These are phyloP conservation scores for Aureobasidium uvarum DNA, from an alignment of 2,329 filamentous ascomycete genomes.

Conservation along the genomic window DNA sequence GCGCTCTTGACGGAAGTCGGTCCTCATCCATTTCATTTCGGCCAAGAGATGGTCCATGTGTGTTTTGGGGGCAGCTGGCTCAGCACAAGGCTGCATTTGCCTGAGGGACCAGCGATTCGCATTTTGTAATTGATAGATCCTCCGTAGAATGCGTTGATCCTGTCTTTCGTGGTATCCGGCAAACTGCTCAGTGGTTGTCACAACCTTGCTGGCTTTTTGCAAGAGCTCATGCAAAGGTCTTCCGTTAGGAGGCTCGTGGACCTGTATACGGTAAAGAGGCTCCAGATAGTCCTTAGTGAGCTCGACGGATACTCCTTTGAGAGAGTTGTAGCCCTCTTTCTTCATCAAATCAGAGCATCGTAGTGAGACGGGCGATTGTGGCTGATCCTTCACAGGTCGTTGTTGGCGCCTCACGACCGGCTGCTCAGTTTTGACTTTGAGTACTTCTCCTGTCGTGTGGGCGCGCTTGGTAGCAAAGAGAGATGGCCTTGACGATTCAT, in stretches of 20 bases:
- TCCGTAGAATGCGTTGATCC: slow-evolving; percentile 78
- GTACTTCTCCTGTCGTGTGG: not conserved
- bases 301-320: slow-evolving; percentile 50
- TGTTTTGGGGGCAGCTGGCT: slow-evolving; percentile 71
- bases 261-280: slow-evolving; percentile 58
- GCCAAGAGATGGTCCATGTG: slow-evolving; percentile 85
- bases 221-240: slow-evolving; percentile 67
- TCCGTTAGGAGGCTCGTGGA: slow-evolving; percentile 57
- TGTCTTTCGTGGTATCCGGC: slow-evolving; percentile 82
- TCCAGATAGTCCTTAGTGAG: slow-evolving; percentile 59
- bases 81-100: slow-evolving; percentile 79
- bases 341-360: slow-evolving; percentile 14
- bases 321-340: slow-evolving; percentile 43
- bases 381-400: not conserved
- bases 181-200: slow-evolving; percentile 81
- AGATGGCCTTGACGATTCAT: slow-evolving; percentile 51
- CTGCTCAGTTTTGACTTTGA: slow-evolving; percentile 13
- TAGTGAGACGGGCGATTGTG: slow-evolving; percentile 1
- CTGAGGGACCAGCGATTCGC: slow-evolving; percentile 89
- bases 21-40: slow-evolving; percentile 98
- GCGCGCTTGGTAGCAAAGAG: not conserved
- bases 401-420: not conserved
- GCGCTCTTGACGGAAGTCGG: slow-evolving; percentile 88
- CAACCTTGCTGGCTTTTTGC: slow-evolving; percentile 79
- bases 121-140: slow-evolving; percentile 88